phyloP scores from a whole-genome alignment of 73 alveolate genomes.

The Tetrahymena elliotti region DNA sequence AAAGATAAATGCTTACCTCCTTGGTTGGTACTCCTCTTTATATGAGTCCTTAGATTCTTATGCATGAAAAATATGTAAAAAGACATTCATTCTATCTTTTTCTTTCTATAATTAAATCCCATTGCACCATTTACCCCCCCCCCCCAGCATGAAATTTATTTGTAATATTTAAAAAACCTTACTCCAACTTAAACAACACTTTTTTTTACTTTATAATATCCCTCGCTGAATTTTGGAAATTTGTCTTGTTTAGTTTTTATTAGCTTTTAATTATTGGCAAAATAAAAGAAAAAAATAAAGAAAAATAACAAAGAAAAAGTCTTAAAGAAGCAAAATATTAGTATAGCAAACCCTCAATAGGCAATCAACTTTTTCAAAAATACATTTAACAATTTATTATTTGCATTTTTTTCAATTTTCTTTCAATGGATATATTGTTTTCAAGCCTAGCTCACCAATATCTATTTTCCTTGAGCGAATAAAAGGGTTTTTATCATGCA shows the following conservation, averaged over 20 bases:
- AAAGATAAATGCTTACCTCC: conserved; percentile 15
- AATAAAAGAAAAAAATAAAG: neutral
- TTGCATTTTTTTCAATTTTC: neutral
- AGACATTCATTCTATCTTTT: neutral
- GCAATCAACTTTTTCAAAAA: neutral
- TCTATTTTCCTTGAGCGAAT: no score
- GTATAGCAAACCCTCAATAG: neutral
- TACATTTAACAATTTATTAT: neutral
- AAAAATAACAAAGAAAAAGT: neutral
- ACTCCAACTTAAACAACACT: neutral
- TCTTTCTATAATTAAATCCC: neutral
- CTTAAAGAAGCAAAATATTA: neutral
- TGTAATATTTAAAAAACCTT: neutral
- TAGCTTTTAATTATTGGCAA: neutral
- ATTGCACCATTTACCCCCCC: neutral
- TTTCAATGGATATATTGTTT: neutral
- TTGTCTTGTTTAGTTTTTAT: neutral
- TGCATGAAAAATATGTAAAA: conserved; percentile 12
- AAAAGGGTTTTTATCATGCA: neutral
- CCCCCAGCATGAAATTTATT: no score
- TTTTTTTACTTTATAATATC: neutral
- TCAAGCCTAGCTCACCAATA: no score
- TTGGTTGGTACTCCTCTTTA: conserved; percentile 40
- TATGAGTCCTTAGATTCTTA: conserved; percentile 22
- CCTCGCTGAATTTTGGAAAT: neutral